Evolutionary conservation across 345 rosid species (phyloP).

Genomic region (Pugionium cornutum): DNA sequence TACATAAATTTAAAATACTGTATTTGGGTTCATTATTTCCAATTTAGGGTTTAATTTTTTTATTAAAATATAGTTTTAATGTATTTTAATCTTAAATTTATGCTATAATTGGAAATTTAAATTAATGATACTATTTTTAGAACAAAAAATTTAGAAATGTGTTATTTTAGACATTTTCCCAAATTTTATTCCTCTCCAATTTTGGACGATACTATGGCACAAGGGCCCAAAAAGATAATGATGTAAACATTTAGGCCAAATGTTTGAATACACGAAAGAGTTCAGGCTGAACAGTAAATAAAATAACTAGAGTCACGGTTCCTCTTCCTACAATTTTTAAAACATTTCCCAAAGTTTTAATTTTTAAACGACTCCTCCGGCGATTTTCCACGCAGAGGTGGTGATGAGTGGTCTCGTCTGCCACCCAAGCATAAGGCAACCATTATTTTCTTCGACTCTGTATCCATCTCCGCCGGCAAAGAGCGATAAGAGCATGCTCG

Average conservation of each 20-base stretch:
- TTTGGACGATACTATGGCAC: constrained; percentile 24
- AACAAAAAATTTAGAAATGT: too few species aligned
- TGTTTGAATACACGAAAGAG: constrained; percentile 11
- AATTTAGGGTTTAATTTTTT: too few species aligned
- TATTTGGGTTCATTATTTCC: too few species aligned
- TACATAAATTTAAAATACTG: too few species aligned
- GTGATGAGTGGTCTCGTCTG: constrained; percentile 78
- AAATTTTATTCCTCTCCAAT: constrained; percentile 32
- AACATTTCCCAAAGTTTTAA: too few species aligned
- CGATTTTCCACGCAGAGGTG: constrained; percentile 70
- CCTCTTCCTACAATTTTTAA: too few species aligned
- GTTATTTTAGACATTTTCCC: neutral
- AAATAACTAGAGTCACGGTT: too few species aligned
- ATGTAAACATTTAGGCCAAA: constrained; percentile 27
- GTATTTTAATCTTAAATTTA: too few species aligned
- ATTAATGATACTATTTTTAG: too few species aligned
- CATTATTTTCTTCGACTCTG: constrained; percentile 71
- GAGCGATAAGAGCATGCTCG: constrained; percentile 69
- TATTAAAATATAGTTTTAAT: too few species aligned
- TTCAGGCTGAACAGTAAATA: neutral
- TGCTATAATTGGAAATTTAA: too few species aligned
- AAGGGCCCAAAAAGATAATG: constrained; percentile 34
- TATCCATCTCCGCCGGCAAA: constrained; percentile 77
- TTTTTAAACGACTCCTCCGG: neutral
- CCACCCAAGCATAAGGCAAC: constrained; percentile 84